Conservation (phyloP, 2,329 filamentous ascomycete genomes). For the Calonectria naviculata region DNA sequence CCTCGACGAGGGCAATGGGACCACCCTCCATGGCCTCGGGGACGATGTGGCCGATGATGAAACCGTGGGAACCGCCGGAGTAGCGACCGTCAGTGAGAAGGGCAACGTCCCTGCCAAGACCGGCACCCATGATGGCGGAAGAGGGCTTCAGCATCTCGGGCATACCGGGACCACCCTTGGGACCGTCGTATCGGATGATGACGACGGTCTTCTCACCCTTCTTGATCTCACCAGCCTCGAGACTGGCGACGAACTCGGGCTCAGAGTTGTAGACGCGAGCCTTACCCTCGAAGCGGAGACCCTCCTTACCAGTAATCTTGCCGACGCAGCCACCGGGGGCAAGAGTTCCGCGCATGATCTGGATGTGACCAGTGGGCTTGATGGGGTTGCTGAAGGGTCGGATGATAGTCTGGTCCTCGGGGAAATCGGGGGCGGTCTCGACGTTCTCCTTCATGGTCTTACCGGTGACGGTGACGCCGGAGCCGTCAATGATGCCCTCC, state of each 20-base stretch:
- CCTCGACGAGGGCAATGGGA: slow-evolving; percentile 83
- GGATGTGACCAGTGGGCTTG: slow-evolving; percentile 87
- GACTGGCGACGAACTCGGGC: slow-evolving; percentile 79
- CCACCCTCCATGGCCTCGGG: slow-evolving; percentile 89
- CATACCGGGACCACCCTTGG: slow-evolving; percentile 94
- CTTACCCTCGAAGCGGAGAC: slow-evolving; percentile 82
- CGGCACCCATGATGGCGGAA: slow-evolving; percentile 91
- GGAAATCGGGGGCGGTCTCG: slow-evolving; percentile 77
- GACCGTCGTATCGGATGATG: slow-evolving; percentile 92
- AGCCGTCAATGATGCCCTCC: slow-evolving; percentile 84
- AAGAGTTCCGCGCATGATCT: slow-evolving; percentile 87
- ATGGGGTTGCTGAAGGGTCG: slow-evolving; percentile 84
- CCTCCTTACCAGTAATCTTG: slow-evolving; percentile 96
- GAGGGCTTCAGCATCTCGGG: slow-evolving; percentile 95
- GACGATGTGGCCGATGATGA: slow-evolving; percentile 88
- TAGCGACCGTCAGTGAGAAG: slow-evolving; percentile 82
- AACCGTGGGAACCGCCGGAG: slow-evolving; percentile 85
- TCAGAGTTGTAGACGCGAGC: slow-evolving; percentile 89
- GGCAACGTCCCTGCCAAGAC: slow-evolving; percentile 80
- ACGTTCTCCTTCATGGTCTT: slow-evolving; percentile 92
- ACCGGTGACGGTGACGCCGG: slow-evolving; percentile 85
- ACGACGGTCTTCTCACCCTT: slow-evolving; percentile 90
- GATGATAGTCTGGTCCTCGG: slow-evolving; percentile 84
- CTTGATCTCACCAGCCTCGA: slow-evolving; percentile 82
- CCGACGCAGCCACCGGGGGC: slow-evolving; percentile 89